Evolutionary conservation across 2,329 filamentous ascomycete genomes (phyloP), one percentile per base, ranked within the genome.

Genomic region (Xylariaceae sp.): DNA sequence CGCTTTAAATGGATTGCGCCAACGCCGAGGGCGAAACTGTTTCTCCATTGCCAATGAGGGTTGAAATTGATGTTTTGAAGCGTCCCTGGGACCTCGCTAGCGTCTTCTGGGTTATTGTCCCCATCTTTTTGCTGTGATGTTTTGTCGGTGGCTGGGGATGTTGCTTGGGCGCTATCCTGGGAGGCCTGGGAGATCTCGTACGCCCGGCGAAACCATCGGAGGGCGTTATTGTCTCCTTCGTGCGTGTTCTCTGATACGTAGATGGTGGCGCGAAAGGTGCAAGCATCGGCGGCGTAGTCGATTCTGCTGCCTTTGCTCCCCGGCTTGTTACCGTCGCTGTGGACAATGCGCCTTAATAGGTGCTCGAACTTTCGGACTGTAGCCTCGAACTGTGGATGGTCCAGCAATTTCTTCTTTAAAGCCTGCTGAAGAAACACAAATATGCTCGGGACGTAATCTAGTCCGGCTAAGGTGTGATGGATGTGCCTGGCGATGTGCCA

Each of bases 391-490:
- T 60, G 54, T 21, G 62, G 61, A 37, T 37, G 37, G n/a, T 47
- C 44, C 13, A 60, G 34, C 22, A 32, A 1, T 12, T 21, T 9
- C 10, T 22, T 39, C 26, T 18, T 26, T 36, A 37, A 55, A 29
- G 42, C 65, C 5, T 66, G 37, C 22, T 56, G 61, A 40, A 68
- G 56, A 9, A 72, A 34, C 3, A 69, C 66, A 32, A 76, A 58
- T 5, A 69, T 66, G 15, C 71, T 69, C 6, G 73, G 72, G 32
- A 55, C 46, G 60, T 74, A 74, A 36, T 60, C 66, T 1, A 69
- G 55, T 16, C 54, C 45, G 8, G 65, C 64, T 9, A 70, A 68
- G 2, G 68, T 67, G 51, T 65, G 49, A 41, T 75, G 63, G 58
- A 76, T 71, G 52, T 72, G 67, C 5, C 61, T 47, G 10, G 63